Evolutionary conservation across 2,329 filamentous ascomycete species (phyloP), one percentile per base, ranked within the genome.

Genomic region (Fusarium lateritium): DNA sequence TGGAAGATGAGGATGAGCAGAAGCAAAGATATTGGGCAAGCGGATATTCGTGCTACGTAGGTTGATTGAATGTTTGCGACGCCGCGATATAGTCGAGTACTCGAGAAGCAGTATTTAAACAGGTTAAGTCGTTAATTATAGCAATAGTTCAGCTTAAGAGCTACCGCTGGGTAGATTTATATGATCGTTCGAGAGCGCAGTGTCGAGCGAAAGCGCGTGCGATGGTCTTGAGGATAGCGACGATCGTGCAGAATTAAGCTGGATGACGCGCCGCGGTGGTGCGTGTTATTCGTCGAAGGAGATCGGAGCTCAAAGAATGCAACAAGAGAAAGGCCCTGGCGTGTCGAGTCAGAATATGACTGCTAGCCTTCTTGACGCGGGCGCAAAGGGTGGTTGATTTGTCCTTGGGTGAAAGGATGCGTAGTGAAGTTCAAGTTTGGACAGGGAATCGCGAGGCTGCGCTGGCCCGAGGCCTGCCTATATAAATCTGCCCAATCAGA

Each of bases 361-460:
- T 64, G 56, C 64, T 60, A 61, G 62, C 64, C 67, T 73, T 68
- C 55, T 62, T 62, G 60, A 72, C 64, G 54, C 49, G 53, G 44
- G 59, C 67, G 64, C 67, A 71, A 61, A 56, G 53, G 28, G 40
- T 55, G 52, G 52, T 49, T 62, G 21, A 39, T 46, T 26, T 17
- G 31, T 56, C 31, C 31, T 51, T 44, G 36, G 31, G 42, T 46
- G 24, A 45, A 66, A 59, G 57, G 55, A 56, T 67, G 67, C 44
- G 21, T 50, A 46, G 38, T 63, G 69, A 70, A 62, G 61, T 55
- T 56, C 56, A 69, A 66, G 58, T 70, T 61, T 65, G 62, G 56
- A 67, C 38, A 38, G 58, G 42, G 22, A 47, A 51, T 71, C 50
- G 63, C 73, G 64, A 75, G 73, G 73, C 73, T 75, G 73, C 70